These are phyloP conservation scores for Cercospora nicotianae DNA, from an alignment of 2,329 filamentous ascomycete species.

Conservation along the genomic window DNA sequence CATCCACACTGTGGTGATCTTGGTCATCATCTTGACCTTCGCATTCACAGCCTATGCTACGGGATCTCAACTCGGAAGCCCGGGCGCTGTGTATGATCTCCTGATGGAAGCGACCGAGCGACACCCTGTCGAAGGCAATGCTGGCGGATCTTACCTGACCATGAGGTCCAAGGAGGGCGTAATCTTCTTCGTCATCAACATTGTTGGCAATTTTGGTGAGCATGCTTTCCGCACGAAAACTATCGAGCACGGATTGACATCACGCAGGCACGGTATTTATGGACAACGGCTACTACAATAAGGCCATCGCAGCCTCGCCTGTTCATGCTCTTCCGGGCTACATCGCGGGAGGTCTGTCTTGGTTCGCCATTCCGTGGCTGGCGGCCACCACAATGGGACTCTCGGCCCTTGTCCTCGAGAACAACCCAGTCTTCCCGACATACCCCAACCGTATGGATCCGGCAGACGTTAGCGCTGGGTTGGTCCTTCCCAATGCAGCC, in stretches of 20 bases:
- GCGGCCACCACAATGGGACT: slow-evolving; percentile 87
- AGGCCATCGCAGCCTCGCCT: slow-evolving; percentile 84
- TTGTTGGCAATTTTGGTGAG: slow-evolving; percentile 67
- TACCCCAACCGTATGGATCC: slow-evolving; percentile 70
- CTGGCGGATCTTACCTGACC: slow-evolving; percentile 78
- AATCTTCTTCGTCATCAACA: slow-evolving; percentile 69
- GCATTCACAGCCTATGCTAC: slow-evolving; percentile 79
- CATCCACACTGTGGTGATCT: slow-evolving; percentile 78
- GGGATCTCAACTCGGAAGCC: slow-evolving; percentile 70
- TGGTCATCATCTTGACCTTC: slow-evolving; percentile 85
- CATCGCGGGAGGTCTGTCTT: slow-evolving; percentile 78
- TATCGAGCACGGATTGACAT: background rate
- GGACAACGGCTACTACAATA: slow-evolving; percentile 80
- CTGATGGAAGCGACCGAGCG: slow-evolving; percentile 65
- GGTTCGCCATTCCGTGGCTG: slow-evolving; percentile 93
- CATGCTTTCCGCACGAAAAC: too few relatives aligned
- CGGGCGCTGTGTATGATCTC: slow-evolving; percentile 74
- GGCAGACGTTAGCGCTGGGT: slow-evolving; percentile 74
- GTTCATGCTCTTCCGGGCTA: slow-evolving; percentile 84
- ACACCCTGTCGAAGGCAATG: slow-evolving; percentile 79
- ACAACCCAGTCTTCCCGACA: slow-evolving; percentile 68
- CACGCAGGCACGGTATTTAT: slow-evolving; percentile 72
- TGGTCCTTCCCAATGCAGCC: slow-evolving; percentile 82
- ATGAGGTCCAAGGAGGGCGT: slow-evolving; percentile 79
- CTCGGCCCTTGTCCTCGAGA: slow-evolving; percentile 75